Evolutionary conservation across 768 basidiomycete species (phyloP), one percentile per base, ranked within the genome.

Genomic region (Hygrophorus pudorinus): DNA sequence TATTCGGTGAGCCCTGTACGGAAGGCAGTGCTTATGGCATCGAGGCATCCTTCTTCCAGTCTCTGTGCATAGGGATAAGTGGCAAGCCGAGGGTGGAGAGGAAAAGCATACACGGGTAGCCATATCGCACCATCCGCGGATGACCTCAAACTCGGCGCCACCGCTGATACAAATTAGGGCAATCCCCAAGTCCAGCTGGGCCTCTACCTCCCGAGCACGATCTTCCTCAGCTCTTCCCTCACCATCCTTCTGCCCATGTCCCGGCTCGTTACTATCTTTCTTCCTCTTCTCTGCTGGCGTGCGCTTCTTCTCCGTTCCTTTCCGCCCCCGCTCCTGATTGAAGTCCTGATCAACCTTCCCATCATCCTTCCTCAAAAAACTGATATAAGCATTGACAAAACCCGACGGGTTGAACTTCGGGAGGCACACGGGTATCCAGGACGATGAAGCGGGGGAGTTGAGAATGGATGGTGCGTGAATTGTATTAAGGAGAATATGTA

Each of bases 371-470:
- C 74, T 70, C 20, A 83, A 59, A 58, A 85, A 89, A 2, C 78
- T 75, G 34, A 97, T 75, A 54, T 93, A 96, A 10, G 89, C 85
- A 59, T 99, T 90, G 20, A 94, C 80, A 61, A 97, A 97, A 1
- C 84, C 84, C 4, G 79, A 65, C 0, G 88, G 70, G 56, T 97
- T 90, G 69, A 88, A 98, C 60, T 91, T 92, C 0, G 96, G 94
- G 2, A 99, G 74, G 59, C 96, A 98, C 38, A 99, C 76, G 2
- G 96, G 96, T 6, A 98, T 75, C 90, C 92, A 99, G 5, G 85
- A 84, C 11, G 92, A 85, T 5, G 90, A 70, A 5, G 81, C 83
- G 7, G 81, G 79, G 2, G 81, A 85, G 57, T 80, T 85, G 47
- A 71, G 67, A 51, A 85, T 78, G 1, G 89, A 84, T 0, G 89